A percentile compares a stretch with the other conserved stretches of the same genome.
phyloP scores from a whole-genome alignment of 306 rosid species.

The peach (Prunus persica) region DNA sequence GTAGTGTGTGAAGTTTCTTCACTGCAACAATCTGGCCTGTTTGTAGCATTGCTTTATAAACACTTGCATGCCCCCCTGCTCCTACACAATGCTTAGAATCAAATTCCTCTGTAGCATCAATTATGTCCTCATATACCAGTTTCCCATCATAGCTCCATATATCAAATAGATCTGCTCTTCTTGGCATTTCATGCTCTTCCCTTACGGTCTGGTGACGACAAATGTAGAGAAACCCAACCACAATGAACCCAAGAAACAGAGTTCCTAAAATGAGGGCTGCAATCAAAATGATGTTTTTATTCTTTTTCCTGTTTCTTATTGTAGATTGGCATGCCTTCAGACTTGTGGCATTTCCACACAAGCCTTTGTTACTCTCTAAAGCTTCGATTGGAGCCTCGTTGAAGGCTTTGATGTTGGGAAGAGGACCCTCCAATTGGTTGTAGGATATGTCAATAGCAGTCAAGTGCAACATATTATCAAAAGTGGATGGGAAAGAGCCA shows the following conservation, averaged over 20 bases:
- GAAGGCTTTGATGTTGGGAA: slow-evolving; percentile 23
- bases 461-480: slow-evolving; percentile 19
- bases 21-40: slow-evolving; percentile 22
- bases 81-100: slow-evolving; percentile 17
- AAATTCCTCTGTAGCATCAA: slow-evolving; percentile 23
- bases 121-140: slow-evolving; percentile 8
- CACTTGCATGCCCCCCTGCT: slow-evolving; percentile 21
- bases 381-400: background rate
- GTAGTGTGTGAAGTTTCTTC: slow-evolving; percentile 17
- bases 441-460: slow-evolving; percentile 32
- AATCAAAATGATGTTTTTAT: no score
- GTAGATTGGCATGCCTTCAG: background rate
- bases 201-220: no score
- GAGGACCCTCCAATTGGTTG: slow-evolving; percentile 28
- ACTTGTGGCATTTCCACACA: slow-evolving; percentile 19
- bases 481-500: slow-evolving; percentile 38
- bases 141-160: slow-evolving; percentile 23
- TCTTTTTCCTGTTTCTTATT: background rate
- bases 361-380: slow-evolving; percentile 10
- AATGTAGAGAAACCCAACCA: background rate
- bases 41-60: slow-evolving; percentile 21
- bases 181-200: no score
- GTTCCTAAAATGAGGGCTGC: background rate
- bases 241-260: background rate
- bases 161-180: background rate